Evolutionary conservation across 768 basidiomycete genomes (phyloP).

Genomic region (Tricholoma flavovirens): DNA sequence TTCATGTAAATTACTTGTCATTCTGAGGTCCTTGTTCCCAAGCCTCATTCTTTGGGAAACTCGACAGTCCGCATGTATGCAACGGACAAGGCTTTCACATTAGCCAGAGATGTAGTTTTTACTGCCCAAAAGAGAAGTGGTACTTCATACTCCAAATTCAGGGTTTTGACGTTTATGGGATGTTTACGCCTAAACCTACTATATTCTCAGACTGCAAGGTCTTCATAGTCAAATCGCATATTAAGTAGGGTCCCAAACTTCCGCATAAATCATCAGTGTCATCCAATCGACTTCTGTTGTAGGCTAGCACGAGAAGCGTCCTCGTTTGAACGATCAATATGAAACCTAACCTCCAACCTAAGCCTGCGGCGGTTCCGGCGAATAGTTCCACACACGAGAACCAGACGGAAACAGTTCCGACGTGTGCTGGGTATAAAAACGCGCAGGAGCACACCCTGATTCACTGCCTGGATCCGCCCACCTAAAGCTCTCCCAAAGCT

Average conservation of each 20-base stretch:
- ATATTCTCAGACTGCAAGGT: not conserved
- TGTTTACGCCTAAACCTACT: slow-evolving; percentile 15
- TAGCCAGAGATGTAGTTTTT: not conserved
- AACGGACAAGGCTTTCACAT: not conserved
- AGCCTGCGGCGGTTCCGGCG: not conserved
- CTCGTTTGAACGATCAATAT: not conserved
- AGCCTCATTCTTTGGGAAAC: not conserved
- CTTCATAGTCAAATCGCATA: not conserved
- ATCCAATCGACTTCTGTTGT: not conserved
- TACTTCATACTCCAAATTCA: slow-evolving; percentile 11
- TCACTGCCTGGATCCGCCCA: slow-evolving; percentile 1
- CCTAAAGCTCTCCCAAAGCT: not conserved
- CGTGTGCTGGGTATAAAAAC: not conserved
- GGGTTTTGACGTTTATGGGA: slow-evolving; percentile 2
- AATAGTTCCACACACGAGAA: not conserved
- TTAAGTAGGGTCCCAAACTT: not conserved
- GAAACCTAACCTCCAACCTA: not conserved
- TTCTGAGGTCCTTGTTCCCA: not conserved
- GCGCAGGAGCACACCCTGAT: not conserved
- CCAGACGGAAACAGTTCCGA: not conserved
- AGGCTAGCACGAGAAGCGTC: not conserved
- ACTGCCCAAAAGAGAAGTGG: not conserved
- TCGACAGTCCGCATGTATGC: not conserved
- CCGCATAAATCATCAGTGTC: not conserved
- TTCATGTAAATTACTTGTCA: not conserved